Base-by-base conservation (phyloP, 306 rosid species). In the Prunus padus region DNA sequence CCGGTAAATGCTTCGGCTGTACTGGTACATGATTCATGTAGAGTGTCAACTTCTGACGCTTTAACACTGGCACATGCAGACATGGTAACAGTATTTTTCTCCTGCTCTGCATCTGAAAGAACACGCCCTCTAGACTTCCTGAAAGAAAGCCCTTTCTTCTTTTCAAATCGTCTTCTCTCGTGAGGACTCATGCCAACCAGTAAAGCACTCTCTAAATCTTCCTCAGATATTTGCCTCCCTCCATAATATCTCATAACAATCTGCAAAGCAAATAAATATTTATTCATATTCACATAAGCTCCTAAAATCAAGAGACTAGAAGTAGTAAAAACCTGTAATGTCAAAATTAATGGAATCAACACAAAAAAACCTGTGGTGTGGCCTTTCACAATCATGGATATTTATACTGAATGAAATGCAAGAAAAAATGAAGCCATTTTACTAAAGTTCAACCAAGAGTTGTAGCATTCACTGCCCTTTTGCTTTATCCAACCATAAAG, bases 141-240 rank as follows among this genome's bases (percentile, higher is more conserved):
- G 12, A 88, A 83, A 80, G 89, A 74, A 51, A 84, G 42, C 26
- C 99, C 93, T 73, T 79, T 87, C 78, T 90, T 92, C 86, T 85
- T 89, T 81, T 84, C 86, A 72, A 84, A 87, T 37, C 88, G 83
- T 83, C 93, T 89, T 88, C 87, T 90, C 85, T 88, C 97, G 1
- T 90, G 88, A 74, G 98, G 96, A 76, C 80, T 90, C 99, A 92
- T 86, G 82, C 98, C 99, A 79, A 92, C 89, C 68, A 88, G 67
- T 82, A 90, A 80, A 79, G 98, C 98, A 75, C 69, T 83, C 80
- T 89, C 91, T 72, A 96, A 88, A 83, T 96, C 99, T 75, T 85
- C 93, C 80, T 88, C 88, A 64, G 92, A 80, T 77, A 95, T 90
- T 66, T 90, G 90, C 76, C 90, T 90, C 56, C 99, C 89, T 86